phyloP scores from a whole-genome alignment of 2,329 filamentous ascomycete species.

The Colletotrichum sp. region DNA sequence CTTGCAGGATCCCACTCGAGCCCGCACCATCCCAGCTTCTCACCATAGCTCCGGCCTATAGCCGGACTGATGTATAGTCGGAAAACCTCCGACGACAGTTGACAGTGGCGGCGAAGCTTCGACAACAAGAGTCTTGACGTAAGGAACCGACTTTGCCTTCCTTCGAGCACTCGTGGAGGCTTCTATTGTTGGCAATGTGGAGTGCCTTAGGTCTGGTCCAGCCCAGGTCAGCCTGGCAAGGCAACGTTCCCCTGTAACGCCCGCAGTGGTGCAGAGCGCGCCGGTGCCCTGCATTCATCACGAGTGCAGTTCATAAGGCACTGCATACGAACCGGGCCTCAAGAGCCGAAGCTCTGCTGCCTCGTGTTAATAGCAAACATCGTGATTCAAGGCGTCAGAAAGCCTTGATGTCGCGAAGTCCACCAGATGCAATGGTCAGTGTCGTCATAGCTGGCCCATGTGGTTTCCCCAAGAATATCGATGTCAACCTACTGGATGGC shows the following conservation, averaged over 20 bases:
- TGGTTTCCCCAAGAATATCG: background rate
- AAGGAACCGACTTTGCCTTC: background rate
- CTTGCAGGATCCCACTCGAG: background rate
- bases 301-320: background rate
- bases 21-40: background rate
- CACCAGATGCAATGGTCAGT: background rate
- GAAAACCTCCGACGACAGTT: background rate
- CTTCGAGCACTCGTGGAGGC: background rate
- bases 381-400: background rate
- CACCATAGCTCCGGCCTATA: background rate
- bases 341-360: background rate
- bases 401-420: background rate
- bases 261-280: background rate
- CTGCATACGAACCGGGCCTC: background rate
- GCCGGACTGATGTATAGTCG: constrained; percentile 1
- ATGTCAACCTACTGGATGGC: background rate
- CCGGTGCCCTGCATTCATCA: constrained; percentile 4
- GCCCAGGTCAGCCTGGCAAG: constrained; percentile 13
- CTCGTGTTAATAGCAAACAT: background rate
- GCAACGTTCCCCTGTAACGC: constrained; percentile 8
- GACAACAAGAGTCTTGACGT: background rate
- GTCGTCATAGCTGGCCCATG: background rate
- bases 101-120: background rate
- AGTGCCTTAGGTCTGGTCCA: background rate
- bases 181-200: constrained; percentile 20